phyloP scores from a whole-genome alignment of 495 filamentous ascomycete species.

The Penicillium dipodomyicola region DNA sequence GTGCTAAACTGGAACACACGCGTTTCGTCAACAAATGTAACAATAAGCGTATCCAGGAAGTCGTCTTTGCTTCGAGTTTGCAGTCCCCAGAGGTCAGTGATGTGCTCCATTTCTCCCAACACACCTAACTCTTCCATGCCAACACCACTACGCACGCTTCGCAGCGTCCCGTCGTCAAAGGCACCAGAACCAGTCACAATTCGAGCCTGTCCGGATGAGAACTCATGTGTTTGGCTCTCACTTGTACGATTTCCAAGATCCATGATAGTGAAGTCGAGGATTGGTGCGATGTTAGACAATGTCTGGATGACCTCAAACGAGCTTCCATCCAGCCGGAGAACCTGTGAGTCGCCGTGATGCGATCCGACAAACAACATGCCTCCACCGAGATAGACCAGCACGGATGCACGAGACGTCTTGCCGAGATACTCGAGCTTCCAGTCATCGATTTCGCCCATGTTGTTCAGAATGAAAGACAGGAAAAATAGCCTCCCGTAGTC shows the following conservation, averaged over 20 bases:
- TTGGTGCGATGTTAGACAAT: constrained; percentile 80
- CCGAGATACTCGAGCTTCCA: constrained; percentile 70
- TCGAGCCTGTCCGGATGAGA: constrained; percentile 89
- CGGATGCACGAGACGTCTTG: constrained; percentile 67
- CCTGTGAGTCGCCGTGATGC: constrained; percentile 87
- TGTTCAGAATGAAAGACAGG: constrained; percentile 67
- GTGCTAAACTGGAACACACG: constrained; percentile 74
- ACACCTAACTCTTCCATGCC: constrained; percentile 86
- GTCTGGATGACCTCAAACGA: constrained; percentile 69
- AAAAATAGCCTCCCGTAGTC: constrained; percentile 83
- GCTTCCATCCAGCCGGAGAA: constrained; percentile 60
- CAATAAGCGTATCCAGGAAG: constrained; percentile 66
- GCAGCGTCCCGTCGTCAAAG: constrained; percentile 77
- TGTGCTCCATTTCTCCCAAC: constrained; percentile 74
- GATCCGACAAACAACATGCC: constrained; percentile 82
- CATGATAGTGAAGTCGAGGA: constrained; percentile 92
- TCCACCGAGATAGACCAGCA: constrained; percentile 74
- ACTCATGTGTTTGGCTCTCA: constrained; percentile 79
- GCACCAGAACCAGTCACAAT: constrained; percentile 91
- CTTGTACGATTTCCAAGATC: constrained; percentile 82
- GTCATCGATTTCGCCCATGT: constrained; percentile 57
- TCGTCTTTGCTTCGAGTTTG: constrained; percentile 47
- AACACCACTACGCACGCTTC: constrained; percentile 89
- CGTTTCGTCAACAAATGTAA: constrained; percentile 81
- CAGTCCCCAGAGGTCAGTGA: constrained; percentile 66